Percentiles rank a stretch among this genome's conserved stretches.
Evolutionary conservation across 2,329 filamentous ascomycete species (phyloP).

Genomic region (Cercospora berteroae): DNA sequence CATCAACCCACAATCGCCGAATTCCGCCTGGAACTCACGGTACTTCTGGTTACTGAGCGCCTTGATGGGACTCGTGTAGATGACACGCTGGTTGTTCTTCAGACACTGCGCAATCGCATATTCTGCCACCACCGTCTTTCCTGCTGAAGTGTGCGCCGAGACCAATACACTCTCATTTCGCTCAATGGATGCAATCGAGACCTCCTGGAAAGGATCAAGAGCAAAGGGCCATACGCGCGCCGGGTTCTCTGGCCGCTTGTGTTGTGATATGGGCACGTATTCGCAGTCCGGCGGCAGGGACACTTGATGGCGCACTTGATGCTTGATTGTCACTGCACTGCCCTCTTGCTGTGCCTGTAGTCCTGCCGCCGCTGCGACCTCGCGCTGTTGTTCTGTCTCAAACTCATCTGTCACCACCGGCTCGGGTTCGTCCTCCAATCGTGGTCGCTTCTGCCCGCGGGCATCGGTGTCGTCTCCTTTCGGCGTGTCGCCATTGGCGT

Average conservation of each 20-base stretch:
- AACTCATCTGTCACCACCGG: conserved; percentile 91
- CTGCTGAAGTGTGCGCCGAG: conserved; percentile 94
- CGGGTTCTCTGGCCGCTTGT: conserved; percentile 83
- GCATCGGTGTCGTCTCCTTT: conserved; percentile 41
- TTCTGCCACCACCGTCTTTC: conserved; percentile 97
- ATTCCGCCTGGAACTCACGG: conserved; percentile 90
- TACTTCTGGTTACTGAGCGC: conserved; percentile 98
- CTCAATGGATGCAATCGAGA: conserved; percentile 92
- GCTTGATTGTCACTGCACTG: conserved; percentile 76
- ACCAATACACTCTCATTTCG: conserved; percentile 94
- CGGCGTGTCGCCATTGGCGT: conserved; percentile 23
- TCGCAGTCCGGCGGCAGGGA: conserved; percentile 81
- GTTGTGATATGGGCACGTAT: conserved; percentile 81
- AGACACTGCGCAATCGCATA: conserved; percentile 97
- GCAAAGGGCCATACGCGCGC: conserved; percentile 84
- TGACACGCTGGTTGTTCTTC: conserved; percentile 95
- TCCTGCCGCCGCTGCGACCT: conserved; percentile 77
- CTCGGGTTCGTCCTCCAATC: conserved; percentile 63
- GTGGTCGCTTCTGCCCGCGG: conserved; percentile 62
- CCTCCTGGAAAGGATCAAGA: conserved; percentile 94
- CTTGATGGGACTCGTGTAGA: conserved; percentile 99
- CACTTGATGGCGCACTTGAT: conserved; percentile 98
- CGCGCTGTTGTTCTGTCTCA: conserved; percentile 88
- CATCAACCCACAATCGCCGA: conserved; percentile 96
- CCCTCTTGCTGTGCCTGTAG: conserved; percentile 62